These are phyloP conservation scores for Chernovozyma sophiae-reginae DNA, from an alignment of 1,139 yeast species.

Conservation along the genomic window DNA sequence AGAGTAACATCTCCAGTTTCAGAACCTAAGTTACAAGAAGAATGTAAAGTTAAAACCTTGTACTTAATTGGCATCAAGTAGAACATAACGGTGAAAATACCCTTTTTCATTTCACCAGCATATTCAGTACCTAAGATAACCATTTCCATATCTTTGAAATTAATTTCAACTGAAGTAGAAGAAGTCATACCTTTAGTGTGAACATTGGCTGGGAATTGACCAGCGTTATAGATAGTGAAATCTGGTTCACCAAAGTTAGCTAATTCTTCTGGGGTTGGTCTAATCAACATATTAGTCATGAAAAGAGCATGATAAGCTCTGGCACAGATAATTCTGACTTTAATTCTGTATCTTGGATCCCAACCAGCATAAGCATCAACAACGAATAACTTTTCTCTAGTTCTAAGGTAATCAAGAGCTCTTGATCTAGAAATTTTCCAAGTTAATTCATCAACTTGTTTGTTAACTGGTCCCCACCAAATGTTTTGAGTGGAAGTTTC, in stretches of 20 bases:
- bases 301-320: slow-evolving; percentile 97
- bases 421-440: slow-evolving; percentile 96
- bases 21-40: slow-evolving; percentile 89
- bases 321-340: slow-evolving; percentile 95
- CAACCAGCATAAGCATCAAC: slow-evolving; percentile 98
- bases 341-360: slow-evolving; percentile 97
- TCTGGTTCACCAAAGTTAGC: slow-evolving; percentile 94
- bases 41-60: slow-evolving; percentile 88
- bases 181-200: slow-evolving; percentile 98
- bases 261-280: slow-evolving; percentile 89
- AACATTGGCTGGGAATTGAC: slow-evolving; percentile 97
- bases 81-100: slow-evolving; percentile 98
- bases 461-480: slow-evolving; percentile 99
- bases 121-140: slow-evolving; percentile 97
- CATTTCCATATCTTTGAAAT: slow-evolving; percentile 98
- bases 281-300: slow-evolving; percentile 97
- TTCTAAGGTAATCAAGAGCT: slow-evolving; percentile 94
- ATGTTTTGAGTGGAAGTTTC: slow-evolving; percentile 75
- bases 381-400: slow-evolving; percentile 90
- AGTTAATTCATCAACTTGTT: slow-evolving; percentile 88
- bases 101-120: slow-evolving; percentile 99
- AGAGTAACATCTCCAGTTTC: slow-evolving; percentile 77
- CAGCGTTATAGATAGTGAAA: slow-evolving; percentile 97
- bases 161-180: slow-evolving; percentile 90
- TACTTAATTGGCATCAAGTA: slow-evolving; percentile 96